Conservation (phyloP, 129 eudicot genomes). For the Deinandra increscens region DNA sequence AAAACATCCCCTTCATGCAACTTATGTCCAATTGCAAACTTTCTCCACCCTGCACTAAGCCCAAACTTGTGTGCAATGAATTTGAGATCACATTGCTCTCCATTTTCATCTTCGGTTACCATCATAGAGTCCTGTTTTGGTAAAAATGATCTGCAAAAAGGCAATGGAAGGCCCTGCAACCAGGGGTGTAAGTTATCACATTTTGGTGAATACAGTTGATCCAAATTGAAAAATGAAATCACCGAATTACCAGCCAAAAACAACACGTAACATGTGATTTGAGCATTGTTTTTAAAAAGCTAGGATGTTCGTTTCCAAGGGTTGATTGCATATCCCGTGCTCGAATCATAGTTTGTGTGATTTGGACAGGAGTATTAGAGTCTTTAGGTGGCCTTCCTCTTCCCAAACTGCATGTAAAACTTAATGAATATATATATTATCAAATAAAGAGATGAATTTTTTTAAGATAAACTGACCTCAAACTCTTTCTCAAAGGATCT, state of each 20-base stretch:
- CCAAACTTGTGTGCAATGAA: constrained; percentile 56
- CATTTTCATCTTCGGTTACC: constrained; percentile 53
- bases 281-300: constrained; percentile 49
- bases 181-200: not conserved
- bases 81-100: constrained; percentile 50
- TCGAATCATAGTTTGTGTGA: constrained; percentile 51
- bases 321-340: constrained; percentile 55
- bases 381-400: constrained; percentile 26
- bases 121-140: constrained; percentile 47
- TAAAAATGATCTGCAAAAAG: constrained; percentile 58
- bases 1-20: constrained; percentile 73
- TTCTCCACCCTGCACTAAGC: constrained; percentile 82
- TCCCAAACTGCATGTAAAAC: constrained; percentile 14
- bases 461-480: constrained; percentile 34
- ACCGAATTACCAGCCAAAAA: constrained; percentile 65
- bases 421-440: not conserved
- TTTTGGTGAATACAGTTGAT: not conserved
- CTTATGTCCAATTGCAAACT: constrained; percentile 56
- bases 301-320: constrained; percentile 52
- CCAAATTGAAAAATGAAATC: not conserved
- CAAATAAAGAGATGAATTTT: not conserved
- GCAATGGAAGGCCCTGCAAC: constrained; percentile 62
- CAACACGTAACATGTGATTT: constrained; percentile 64
- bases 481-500: constrained; percentile 26
- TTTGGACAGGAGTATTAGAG: constrained; percentile 17